Evolutionary conservation across 148 eudicot species (phyloP).

Genomic region (Nepenthes gracilis): DNA sequence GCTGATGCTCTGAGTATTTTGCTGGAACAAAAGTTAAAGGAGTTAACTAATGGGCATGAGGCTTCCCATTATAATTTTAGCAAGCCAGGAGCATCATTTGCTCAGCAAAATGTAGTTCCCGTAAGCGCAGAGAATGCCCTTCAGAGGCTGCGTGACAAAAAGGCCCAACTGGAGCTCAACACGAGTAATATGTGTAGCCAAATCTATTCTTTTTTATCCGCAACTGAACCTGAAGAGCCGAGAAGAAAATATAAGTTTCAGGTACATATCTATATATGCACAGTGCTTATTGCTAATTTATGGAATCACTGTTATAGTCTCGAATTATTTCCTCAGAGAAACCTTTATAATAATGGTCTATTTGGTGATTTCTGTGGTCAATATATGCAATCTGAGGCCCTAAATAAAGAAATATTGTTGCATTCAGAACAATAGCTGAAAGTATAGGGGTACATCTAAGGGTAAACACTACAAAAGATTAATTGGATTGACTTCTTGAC

Average conservation of each 20-base stretch:
- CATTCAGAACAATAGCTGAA: no score
- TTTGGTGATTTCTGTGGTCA: not conserved
- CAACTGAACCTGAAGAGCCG: conserved; percentile 21
- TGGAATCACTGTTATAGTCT: no score
- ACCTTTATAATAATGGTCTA: not conserved
- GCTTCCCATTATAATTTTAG: conserved; percentile 18
- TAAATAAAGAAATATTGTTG: no score
- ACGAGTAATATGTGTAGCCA: conserved; percentile 14
- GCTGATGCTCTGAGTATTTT: conserved; percentile 66
- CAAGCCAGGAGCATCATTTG: conserved; percentile 23
- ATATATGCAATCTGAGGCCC: no score
- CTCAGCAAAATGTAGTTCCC: conserved; percentile 18
- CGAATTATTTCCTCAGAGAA: not conserved
- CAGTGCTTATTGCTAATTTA: not conserved
- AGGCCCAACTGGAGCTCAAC: conserved; percentile 12
- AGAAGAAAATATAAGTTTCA: conserved; percentile 30
- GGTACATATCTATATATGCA: conserved; percentile 21
- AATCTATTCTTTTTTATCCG: conserved; percentile 16
- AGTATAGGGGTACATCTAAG: no score
- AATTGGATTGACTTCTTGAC: no score
- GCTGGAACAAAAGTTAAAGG: conserved; percentile 75
- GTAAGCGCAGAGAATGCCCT: conserved; percentile 19
- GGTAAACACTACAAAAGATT: no score
- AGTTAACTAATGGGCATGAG: conserved; percentile 40
- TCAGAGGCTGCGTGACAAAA: conserved; percentile 14